These are phyloP conservation scores for Coemansia aciculifera DNA, from an alignment of 192 early-diverging fungal genomes.

Conservation along the genomic window DNA sequence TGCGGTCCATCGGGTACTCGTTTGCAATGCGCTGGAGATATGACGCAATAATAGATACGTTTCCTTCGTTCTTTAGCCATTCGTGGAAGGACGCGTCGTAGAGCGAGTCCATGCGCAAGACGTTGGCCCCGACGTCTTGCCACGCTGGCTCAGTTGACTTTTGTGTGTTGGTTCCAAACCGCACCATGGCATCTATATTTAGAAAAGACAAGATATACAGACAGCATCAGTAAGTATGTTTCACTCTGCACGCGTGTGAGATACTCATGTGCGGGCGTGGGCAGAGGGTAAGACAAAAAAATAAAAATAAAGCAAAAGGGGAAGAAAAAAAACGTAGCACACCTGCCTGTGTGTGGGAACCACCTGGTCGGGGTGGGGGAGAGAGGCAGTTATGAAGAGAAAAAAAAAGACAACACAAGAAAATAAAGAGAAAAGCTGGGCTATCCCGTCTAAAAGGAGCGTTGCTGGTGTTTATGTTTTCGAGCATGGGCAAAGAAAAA, in stretches of 20 bases:
- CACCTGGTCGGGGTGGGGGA: slow-evolving; percentile 7
- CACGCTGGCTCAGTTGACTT: slow-evolving; percentile 57
- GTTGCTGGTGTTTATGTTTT: slow-evolving; percentile 13
- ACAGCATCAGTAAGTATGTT: slow-evolving; percentile 1
- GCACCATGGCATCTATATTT: slow-evolving; percentile 53
- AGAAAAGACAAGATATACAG: not conserved
- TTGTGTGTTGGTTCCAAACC: slow-evolving; percentile 57
- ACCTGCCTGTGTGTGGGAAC: slow-evolving; percentile 9
- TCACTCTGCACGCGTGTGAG: slow-evolving; percentile 4
- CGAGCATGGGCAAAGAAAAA: not conserved
- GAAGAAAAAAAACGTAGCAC: slow-evolving; percentile 10
- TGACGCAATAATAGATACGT: slow-evolving; percentile 67
- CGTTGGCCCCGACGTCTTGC: slow-evolving; percentile 72
- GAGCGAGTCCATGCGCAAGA: slow-evolving; percentile 72
- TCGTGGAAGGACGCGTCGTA: slow-evolving; percentile 76
- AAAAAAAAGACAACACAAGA: not conserved
- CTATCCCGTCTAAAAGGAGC: slow-evolving; percentile 1
- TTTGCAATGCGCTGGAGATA: slow-evolving; percentile 74
- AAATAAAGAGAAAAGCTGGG: slow-evolving; percentile 1
- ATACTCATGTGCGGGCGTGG: not conserved
- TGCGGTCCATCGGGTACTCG: slow-evolving; percentile 71
- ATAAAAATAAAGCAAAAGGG: not conserved
- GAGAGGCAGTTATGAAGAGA: slow-evolving; percentile 7
- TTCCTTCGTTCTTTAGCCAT: slow-evolving; percentile 75
- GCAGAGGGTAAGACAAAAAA: slow-evolving; percentile 9